These are phyloP conservation scores for Claviceps sp. DNA, from an alignment of 2,329 filamentous ascomycete species.

Conservation along the genomic window DNA sequence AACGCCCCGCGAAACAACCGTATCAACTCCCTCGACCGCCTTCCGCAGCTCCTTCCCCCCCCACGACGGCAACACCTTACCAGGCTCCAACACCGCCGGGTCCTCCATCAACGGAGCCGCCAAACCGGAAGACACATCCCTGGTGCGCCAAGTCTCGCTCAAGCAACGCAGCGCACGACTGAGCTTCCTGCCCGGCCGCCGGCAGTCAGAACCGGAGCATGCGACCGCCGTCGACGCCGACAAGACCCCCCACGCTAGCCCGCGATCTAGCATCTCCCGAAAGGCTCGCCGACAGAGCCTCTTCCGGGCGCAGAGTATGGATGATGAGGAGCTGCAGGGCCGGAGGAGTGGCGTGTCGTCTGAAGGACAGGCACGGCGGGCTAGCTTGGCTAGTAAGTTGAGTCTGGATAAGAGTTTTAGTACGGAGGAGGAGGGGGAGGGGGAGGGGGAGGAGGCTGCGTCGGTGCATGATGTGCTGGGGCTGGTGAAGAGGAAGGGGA, in stretches of 20 bases:
- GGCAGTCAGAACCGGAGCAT: slow-evolving; percentile 29
- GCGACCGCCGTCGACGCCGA: slow-evolving; percentile 17
- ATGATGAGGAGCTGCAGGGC: slow-evolving; percentile 13
- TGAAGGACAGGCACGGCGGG: slow-evolving; percentile 7
- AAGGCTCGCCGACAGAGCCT: slow-evolving; percentile 28
- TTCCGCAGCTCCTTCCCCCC: slow-evolving; percentile 32
- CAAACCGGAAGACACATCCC: slow-evolving; percentile 34
- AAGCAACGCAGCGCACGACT: slow-evolving; percentile 40
- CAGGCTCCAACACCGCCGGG: slow-evolving; percentile 19
- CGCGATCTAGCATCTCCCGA: slow-evolving; percentile 20
- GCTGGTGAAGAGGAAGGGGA: slow-evolving; percentile 37
- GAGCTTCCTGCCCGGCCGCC: slow-evolving; percentile 40
- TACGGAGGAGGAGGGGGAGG: slow-evolving; percentile 6
- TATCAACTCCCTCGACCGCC: slow-evolving; percentile 28
- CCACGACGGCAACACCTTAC: slow-evolving; percentile 21
- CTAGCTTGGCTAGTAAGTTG: slow-evolving; percentile 14
- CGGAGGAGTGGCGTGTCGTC: neutral
- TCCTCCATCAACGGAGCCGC: slow-evolving; percentile 18
- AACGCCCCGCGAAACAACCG: slow-evolving; percentile 21
- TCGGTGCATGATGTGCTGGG: slow-evolving; percentile 16
- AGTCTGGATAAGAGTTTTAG: slow-evolving; percentile 16
- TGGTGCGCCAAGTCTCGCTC: slow-evolving; percentile 36
- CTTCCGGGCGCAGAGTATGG: slow-evolving; percentile 27
- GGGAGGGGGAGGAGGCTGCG: slow-evolving; percentile 6
- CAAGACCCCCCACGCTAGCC: slow-evolving; percentile 15